Conservation (phyloP, 192 early-diverging fungal species). For the Phycomyces nitens region DNA sequence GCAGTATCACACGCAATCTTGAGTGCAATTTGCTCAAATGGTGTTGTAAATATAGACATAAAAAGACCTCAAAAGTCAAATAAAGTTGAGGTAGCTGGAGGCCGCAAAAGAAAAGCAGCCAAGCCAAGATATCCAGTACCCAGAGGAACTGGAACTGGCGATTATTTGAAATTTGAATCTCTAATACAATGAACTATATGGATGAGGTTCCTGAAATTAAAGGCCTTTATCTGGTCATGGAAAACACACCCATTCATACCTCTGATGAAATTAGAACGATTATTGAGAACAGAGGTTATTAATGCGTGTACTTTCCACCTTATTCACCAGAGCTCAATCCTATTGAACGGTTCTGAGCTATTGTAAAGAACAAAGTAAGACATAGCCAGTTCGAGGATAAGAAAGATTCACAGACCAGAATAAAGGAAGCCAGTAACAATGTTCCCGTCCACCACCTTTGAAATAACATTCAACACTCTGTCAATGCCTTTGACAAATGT, state of each 20-base stretch:
- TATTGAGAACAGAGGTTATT: constrained; percentile 4
- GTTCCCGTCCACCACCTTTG: not conserved
- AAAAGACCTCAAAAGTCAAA: not conserved
- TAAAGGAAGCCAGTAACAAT: constrained; percentile 7
- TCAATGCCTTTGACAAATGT: constrained; percentile 7
- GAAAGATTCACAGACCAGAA: constrained; percentile 2
- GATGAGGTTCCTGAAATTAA: constrained; percentile 21
- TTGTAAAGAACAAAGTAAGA: constrained; percentile 12
- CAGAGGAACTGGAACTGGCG: not conserved
- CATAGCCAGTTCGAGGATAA: not conserved
- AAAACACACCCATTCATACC: constrained; percentile 19
- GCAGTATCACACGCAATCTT: not conserved
- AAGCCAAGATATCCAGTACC: not conserved
- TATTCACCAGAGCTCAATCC: constrained; percentile 14
- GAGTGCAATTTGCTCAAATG: not conserved
- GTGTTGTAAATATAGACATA: not conserved
- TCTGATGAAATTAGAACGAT: not conserved
- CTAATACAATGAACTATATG: constrained; percentile 1
- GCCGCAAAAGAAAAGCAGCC: not conserved
- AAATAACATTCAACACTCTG: constrained; percentile 12
- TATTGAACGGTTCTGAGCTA: constrained; percentile 25
- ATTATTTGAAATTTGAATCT: constrained; percentile 1
- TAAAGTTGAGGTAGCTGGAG: not conserved
- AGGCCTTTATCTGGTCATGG: constrained; percentile 24
- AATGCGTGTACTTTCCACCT: constrained; percentile 11